phyloP scores from a whole-genome alignment of 2,329 filamentous ascomycete species.

The Phialophora macrospora region DNA sequence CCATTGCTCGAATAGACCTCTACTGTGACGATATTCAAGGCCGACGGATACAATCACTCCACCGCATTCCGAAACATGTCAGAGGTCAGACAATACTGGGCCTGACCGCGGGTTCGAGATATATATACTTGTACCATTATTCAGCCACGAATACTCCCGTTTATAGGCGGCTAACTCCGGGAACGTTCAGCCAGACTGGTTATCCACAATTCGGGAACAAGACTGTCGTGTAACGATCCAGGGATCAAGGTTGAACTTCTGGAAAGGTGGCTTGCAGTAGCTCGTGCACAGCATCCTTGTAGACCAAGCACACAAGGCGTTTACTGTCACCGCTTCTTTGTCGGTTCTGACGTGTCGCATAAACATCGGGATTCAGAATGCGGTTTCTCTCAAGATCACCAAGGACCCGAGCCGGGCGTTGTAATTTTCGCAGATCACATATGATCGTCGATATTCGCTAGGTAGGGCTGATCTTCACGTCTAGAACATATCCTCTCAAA shows the following conservation, averaged over 20 bases:
- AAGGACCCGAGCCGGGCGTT: conserved; percentile 1
- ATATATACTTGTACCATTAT: conserved; percentile 16
- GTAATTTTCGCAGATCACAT: conserved; percentile 23
- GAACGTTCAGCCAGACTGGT: not conserved
- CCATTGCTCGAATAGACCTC: not conserved
- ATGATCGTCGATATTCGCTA: conserved; percentile 22
- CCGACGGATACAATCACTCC: conserved; percentile 6
- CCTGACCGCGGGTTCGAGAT: not conserved
- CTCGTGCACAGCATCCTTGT: conserved; percentile 21
- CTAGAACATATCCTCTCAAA: conserved; percentile 31
- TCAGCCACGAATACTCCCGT: conserved; percentile 7
- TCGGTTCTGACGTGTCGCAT: conserved; percentile 15
- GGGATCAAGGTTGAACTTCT: conserved; percentile 22
- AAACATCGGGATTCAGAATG: conserved; percentile 11
- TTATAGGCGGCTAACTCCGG: conserved; percentile 13
- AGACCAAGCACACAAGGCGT: conserved; percentile 7
- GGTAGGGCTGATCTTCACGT: conserved; percentile 20
- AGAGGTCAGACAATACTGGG: conserved; percentile 5
- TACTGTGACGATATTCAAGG: not conserved
- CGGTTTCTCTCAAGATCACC: conserved; percentile 11
- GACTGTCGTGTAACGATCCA: conserved; percentile 16
- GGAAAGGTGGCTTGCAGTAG: conserved; percentile 33
- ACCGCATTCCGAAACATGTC: not conserved
- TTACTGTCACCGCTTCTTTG: conserved; percentile 33
- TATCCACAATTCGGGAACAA: conserved; percentile 1